A percentile compares a stretch with the other conserved stretches of the same genome.
phyloP scores from a whole-genome alignment of 202 grass and related monocot genomes.

The Musa balbisiana region DNA sequence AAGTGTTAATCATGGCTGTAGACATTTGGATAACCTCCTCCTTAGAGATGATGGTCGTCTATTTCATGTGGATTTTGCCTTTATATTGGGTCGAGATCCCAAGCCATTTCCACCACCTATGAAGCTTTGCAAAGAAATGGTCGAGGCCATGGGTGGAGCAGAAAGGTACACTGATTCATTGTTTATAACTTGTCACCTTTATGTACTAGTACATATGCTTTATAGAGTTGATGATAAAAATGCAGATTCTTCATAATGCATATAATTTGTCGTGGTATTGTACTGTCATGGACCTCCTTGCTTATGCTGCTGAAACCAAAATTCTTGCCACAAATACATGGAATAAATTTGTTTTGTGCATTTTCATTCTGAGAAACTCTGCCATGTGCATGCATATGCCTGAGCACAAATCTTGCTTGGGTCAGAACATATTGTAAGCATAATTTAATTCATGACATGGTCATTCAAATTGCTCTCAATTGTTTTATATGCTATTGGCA shows the following conservation, averaged over 20 bases:
- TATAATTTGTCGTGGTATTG: background rate
- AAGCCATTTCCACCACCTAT: conserved; percentile 97
- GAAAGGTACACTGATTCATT: conserved; percentile 47
- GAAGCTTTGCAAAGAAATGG: conserved; percentile 99
- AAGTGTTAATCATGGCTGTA: conserved; percentile 35
- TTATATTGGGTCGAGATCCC: conserved; percentile 92
- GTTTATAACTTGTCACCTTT: background rate
- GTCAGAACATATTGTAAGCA: no score
- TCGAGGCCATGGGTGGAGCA: conserved; percentile 95
- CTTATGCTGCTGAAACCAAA: no score
- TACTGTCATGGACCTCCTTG: no score
- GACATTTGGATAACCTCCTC: conserved; percentile 97
- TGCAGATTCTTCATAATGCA: background rate
- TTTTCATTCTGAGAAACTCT: no score
- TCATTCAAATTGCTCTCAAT: no score
- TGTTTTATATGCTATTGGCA: no score
- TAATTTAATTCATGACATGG: no score
- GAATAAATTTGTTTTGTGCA: no score
- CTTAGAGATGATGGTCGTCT: conserved; percentile 87
- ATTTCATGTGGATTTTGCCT: conserved; percentile 95
- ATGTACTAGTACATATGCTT: background rate
- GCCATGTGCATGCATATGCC: no score
- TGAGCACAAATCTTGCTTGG: no score
- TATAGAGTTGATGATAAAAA: no score
- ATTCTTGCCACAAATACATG: no score